A percentile compares a stretch with the other conserved stretches of the same genome.
Evolutionary conservation across 2,329 filamentous ascomycete species (phyloP).

Genomic region (Periconia sp.): DNA sequence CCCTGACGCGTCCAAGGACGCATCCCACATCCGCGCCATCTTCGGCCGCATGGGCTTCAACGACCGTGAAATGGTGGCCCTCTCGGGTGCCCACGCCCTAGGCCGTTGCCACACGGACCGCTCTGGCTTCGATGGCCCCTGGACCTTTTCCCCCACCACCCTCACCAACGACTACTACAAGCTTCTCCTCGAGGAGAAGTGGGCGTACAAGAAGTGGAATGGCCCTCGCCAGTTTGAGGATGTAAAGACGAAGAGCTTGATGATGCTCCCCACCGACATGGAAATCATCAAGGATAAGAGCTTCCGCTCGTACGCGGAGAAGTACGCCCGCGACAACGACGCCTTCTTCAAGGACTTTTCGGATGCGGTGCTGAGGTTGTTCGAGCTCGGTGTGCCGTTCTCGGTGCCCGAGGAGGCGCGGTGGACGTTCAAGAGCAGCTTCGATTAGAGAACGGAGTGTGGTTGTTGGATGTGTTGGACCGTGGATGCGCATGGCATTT

Average conservation of each 20-base stretch:
- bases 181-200: constrained; percentile 87
- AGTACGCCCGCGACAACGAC: constrained; percentile 89
- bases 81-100: constrained; percentile 78
- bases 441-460: constrained; percentile 25
- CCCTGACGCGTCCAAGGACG: constrained; percentile 76
- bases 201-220: constrained; percentile 95
- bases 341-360: constrained; percentile 93
- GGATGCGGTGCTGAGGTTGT: constrained; percentile 75
- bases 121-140: constrained; percentile 85
- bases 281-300: constrained; percentile 84
- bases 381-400: constrained; percentile 94
- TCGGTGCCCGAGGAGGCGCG: constrained; percentile 51
- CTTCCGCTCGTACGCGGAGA: constrained; percentile 78
- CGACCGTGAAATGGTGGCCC: constrained; percentile 93
- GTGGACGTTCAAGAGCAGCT: constrained; percentile 50
- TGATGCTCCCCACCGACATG: constrained; percentile 97
- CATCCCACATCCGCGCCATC: constrained; percentile 81
- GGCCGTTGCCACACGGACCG: constrained; percentile 89
- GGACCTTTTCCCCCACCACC: constrained; percentile 73
- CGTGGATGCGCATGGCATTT: too few species aligned
- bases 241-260: constrained; percentile 80
- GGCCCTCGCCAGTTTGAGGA: constrained; percentile 91
- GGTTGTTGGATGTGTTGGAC: too few species aligned
- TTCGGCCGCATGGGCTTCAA: constrained; percentile 98
- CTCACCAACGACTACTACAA: constrained; percentile 95